Evolutionary conservation across 345 rosid genomes (phyloP).

Genomic region (Pseudoturritis turrita): DNA sequence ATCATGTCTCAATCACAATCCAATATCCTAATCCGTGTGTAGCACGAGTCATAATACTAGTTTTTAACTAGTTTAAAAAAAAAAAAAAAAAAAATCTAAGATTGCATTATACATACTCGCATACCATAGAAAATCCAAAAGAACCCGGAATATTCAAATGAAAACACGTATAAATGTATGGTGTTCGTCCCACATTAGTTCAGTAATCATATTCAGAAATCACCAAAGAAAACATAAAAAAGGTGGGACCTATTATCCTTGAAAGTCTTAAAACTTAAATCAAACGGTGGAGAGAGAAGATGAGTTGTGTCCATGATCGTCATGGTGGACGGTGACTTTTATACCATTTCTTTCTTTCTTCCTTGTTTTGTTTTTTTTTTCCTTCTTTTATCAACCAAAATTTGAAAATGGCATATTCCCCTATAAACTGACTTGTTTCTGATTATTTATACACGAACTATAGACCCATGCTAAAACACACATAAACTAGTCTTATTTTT

Average conservation of each 20-base stretch:
- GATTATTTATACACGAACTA: too few relatives aligned
- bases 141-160: neutral
- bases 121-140: neutral
- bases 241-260: conserved; percentile 36
- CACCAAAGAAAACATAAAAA: neutral
- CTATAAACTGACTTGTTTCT: too few relatives aligned
- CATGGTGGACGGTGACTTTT: conserved; percentile 34
- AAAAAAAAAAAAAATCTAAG: too few relatives aligned
- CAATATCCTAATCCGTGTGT: too few relatives aligned
- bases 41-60: too few relatives aligned
- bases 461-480: too few relatives aligned
- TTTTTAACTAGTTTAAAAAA: too few relatives aligned
- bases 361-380: neutral
- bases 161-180: neutral
- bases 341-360: conserved; percentile 14
- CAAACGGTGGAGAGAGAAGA: conserved; percentile 32
- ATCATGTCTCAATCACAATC: too few relatives aligned
- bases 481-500: too few relatives aligned
- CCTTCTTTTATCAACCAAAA: too few relatives aligned
- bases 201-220: conserved; percentile 29
- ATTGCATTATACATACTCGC: too few relatives aligned
- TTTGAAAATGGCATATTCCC: too few relatives aligned
- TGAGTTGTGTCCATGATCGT: conserved; percentile 41
- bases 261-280: conserved; percentile 23
- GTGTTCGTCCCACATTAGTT: conserved; percentile 17